Conservation (phyloP, 352 stramenopile species). For the Pythium periplocum region DNA sequence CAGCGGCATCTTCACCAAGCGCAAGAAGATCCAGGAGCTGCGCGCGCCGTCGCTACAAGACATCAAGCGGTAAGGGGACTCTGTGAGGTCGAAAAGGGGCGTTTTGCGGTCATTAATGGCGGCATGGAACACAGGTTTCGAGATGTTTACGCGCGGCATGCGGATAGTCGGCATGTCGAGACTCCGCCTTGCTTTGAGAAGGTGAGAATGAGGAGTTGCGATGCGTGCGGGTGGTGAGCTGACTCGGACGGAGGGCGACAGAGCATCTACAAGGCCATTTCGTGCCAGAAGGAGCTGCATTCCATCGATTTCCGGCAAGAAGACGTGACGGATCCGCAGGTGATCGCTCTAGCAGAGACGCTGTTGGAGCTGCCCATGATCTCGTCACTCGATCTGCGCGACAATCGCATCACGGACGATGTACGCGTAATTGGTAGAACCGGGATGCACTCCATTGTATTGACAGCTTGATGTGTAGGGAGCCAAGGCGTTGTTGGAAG, state of each 20-base stretch:
- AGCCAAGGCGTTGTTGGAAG: slow-evolving; percentile 61
- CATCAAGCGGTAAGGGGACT: slow-evolving; percentile 49
- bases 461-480: slow-evolving; percentile 27
- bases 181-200: slow-evolving; percentile 68
- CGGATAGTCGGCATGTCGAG: slow-evolving; percentile 50
- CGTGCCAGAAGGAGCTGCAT: slow-evolving; percentile 72
- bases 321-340: slow-evolving; percentile 73
- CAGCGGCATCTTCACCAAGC: slow-evolving; percentile 72
- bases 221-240: neutral
- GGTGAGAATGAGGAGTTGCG: slow-evolving; percentile 16
- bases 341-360: slow-evolving; percentile 73
- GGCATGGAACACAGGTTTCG: slow-evolving; percentile 37
- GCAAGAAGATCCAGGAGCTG: slow-evolving; percentile 73
- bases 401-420: slow-evolving; percentile 79
- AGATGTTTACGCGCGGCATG: slow-evolving; percentile 60
- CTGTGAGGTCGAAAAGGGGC: no score
- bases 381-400: slow-evolving; percentile 64
- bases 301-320: slow-evolving; percentile 71
- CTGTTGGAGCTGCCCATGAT: slow-evolving; percentile 74
- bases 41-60: slow-evolving; percentile 70
- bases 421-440: slow-evolving; percentile 20
- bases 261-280: slow-evolving; percentile 85
- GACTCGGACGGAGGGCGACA: slow-evolving; percentile 8
- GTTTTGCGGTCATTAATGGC: neutral
- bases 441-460: no score